These are phyloP conservation scores for Haplographium delicatum DNA, from an alignment of 495 filamentous ascomycete genomes.

Conservation along the genomic window DNA sequence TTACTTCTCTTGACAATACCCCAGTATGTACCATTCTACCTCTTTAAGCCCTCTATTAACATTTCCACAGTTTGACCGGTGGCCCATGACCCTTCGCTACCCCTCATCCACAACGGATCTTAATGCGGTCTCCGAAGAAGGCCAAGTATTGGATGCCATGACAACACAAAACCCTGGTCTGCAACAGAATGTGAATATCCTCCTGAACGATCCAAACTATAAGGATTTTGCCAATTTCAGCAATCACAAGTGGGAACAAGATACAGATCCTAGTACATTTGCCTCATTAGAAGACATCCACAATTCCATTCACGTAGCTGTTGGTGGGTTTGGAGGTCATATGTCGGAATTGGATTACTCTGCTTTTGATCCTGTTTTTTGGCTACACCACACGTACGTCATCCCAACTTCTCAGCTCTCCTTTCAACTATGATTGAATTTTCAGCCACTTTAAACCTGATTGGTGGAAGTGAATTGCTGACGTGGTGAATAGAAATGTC, in stretches of 20 bases:
- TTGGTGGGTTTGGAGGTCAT: conserved; percentile 51
- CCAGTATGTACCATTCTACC: conserved; percentile 11
- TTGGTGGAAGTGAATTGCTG: conserved; percentile 13
- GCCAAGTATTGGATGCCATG: conserved; percentile 40
- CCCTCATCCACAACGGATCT: conserved; percentile 35
- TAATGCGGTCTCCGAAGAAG: conserved; percentile 46
- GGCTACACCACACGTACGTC: conserved; percentile 49
- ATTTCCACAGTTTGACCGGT: conserved; percentile 24
- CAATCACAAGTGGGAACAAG: conserved; percentile 45
- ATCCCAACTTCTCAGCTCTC: background rate
- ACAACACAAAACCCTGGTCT: conserved; percentile 13
- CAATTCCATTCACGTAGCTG: conserved; percentile 52
- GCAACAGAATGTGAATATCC: conserved; percentile 18
- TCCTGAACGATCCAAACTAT: conserved; percentile 45
- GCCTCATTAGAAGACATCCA: conserved; percentile 64
- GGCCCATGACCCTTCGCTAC: conserved; percentile 46
- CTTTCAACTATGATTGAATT: background rate
- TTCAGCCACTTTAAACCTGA: background rate
- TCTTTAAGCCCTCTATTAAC: conserved; percentile 26
- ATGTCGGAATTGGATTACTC: conserved; percentile 62
- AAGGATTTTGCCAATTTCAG: conserved; percentile 53
- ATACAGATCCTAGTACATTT: conserved; percentile 25
- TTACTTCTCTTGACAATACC: background rate
- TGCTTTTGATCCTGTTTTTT: conserved; percentile 73
- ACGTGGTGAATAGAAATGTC: conserved; percentile 37